Conservation (phyloP, 192 early-diverging fungal genomes). For the Mortierella hygrophila region DNA sequence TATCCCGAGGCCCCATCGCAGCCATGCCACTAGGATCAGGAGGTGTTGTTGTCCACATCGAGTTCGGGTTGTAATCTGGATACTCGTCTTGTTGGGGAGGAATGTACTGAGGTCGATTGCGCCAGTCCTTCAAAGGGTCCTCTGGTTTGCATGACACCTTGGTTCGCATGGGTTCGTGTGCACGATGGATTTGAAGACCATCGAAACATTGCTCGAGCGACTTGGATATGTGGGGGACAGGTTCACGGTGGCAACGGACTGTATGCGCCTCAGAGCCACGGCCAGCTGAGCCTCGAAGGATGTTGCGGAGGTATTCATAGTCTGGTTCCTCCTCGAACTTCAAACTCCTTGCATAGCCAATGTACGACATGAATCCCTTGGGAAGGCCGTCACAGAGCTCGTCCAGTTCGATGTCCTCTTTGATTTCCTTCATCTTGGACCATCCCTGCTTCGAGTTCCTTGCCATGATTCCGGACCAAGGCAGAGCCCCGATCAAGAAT, state of each 20-base stretch:
- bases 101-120: slow-evolving; percentile 23
- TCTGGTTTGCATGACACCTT: slow-evolving; percentile 13
- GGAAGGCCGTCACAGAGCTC: slow-evolving; percentile 86
- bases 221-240: neutral
- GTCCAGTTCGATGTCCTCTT: slow-evolving; percentile 77
- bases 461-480: slow-evolving; percentile 91
- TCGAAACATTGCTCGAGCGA: slow-evolving; percentile 25
- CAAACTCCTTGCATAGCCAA: slow-evolving; percentile 79
- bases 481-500: slow-evolving; percentile 77
- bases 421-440: slow-evolving; percentile 89
- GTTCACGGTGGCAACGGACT: slow-evolving; percentile 36
- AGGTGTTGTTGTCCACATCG: slow-evolving; percentile 46
- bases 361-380: slow-evolving; percentile 74
- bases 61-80: slow-evolving; percentile 32
- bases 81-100: slow-evolving; percentile 19
- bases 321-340: slow-evolving; percentile 84
- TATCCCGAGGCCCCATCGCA: slow-evolving; percentile 3
- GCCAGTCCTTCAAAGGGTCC: slow-evolving; percentile 36
- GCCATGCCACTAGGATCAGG: slow-evolving; percentile 14
- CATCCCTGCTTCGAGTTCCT: slow-evolving; percentile 86
- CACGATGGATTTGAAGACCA: slow-evolving; percentile 29
- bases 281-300: slow-evolving; percentile 38
- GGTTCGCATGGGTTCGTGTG: slow-evolving; percentile 18
- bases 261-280: slow-evolving; percentile 48
- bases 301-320: slow-evolving; percentile 76